Evolutionary conservation across 2,329 filamentous ascomycete genomes (phyloP), one percentile per base, ranked within the genome.

Genomic region (Curvularia eragrostidis): DNA sequence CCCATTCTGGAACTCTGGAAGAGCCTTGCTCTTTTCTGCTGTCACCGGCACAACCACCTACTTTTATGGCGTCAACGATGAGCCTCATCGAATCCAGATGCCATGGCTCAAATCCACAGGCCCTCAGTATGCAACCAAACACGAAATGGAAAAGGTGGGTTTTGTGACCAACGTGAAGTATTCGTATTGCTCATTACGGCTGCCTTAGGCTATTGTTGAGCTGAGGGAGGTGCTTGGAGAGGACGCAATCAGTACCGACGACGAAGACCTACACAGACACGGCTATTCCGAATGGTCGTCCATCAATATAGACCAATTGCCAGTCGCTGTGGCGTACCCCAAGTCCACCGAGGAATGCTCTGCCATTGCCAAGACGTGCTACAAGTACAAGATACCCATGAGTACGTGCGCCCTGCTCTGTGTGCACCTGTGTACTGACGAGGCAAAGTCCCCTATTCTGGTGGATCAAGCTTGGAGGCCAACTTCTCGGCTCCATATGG

Each of bases 401-500:
- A 79, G 76, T 78, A 70, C 43, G 73, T 54, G 15, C 12, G 5
- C 10, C 13, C 23, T 9, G 1, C 9, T 5, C 28, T 9, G 39
- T 18, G n/a, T n/a, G 1, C 30, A 42, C 4, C 1, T 2, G 6
- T 32, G 19, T 43, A 42, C 49, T 63, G 30, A 63, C 24, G 9
- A 7, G 1, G 28, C 32, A 24, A 42, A 78, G 90, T 95, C 58
- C 89, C 91, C 0, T 97, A 91, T 72, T 95, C 91, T 0, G 93
- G 92, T 2, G 93, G 93, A 13, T 90, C 91, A 0, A 94, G 90
- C 64, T 81, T 97, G 0, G 93, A 97, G 75, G 93, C 90, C 13
- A 95, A 97, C 74, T 96, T 96, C 76, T 91, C 91, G 0, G 91
- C 93, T 13, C 91, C 92, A 0, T 90, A 89, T 71, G 93, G 93